phyloP scores from a whole-genome alignment of 1,139 yeast species.

The Taphrina pruni region DNA sequence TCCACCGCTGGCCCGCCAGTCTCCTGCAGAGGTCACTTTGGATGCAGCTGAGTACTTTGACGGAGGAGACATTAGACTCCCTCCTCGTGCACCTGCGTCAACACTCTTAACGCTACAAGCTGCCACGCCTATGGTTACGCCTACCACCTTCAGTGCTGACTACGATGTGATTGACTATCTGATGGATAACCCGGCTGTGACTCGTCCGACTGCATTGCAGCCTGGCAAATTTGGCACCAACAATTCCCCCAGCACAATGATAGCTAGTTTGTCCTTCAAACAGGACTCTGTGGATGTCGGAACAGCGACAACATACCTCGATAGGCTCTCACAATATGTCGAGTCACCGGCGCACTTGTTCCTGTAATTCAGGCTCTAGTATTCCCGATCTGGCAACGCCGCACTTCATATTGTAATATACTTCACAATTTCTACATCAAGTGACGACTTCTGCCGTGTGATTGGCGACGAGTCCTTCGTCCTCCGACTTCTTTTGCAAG shows the following conservation, averaged over 20 bases:
- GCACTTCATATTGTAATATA: constrained; percentile 6
- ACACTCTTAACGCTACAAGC: constrained; percentile 31
- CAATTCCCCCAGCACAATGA: constrained; percentile 6
- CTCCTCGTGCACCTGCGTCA: constrained; percentile 11
- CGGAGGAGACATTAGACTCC: constrained; percentile 26
- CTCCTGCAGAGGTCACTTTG: not conserved
- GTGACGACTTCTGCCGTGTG: not conserved
- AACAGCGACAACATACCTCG: constrained; percentile 26
- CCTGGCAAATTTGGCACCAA: not conserved
- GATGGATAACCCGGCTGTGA: constrained; percentile 8
- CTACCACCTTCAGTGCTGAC: not conserved
- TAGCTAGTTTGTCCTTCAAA: constrained; percentile 35
- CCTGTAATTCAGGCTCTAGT: constrained; percentile 2
- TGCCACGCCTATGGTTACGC: constrained; percentile 4
- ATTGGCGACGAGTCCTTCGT: not conserved
- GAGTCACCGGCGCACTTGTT: constrained; percentile 33
- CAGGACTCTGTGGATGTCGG: constrained; percentile 27
- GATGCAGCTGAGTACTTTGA: constrained; percentile 29
- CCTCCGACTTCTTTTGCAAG: not conserved
- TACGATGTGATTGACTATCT: constrained; percentile 28
- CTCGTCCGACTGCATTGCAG: not conserved
- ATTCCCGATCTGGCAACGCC: not conserved
- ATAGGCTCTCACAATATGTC: constrained; percentile 33
- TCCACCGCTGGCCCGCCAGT: constrained; percentile 9
- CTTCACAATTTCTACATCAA: not conserved